Base-by-base conservation (phyloP, 805 yeast genomes). In the Candida yuanshanica region DNA sequence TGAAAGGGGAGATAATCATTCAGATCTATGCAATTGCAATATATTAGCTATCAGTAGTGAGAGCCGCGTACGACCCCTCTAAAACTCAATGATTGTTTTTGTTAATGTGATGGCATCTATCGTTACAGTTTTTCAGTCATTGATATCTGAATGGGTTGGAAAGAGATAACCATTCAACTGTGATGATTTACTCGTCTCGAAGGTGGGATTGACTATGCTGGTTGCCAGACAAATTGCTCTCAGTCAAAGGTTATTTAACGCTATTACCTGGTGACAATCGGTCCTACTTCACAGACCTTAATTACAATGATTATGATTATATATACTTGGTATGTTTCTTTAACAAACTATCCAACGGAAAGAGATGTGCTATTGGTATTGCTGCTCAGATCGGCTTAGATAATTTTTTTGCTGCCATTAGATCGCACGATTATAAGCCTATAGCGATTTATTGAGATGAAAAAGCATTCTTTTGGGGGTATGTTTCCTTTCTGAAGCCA, bases 51-150 rank as follows among this genome's bases (percentile, higher is more conserved):
- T 60, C 72, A 13, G 70, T 70, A 41, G 58, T 70, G 42, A 59
- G 55, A 27, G 45, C 41, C 2, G 49, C 70, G 38, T 69, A 66
- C 49, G 49, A 68, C 17, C 53, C 64, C 7, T 55, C 68, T 5
- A 52, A 47, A 18, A 66, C 74, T 0, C 74, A 70, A 50, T 70
- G 67, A 60, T 72, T 2, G 64, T 68, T 20, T 74, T 74, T 2
- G 56, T 67, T 3, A 69, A 69, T 47, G 49, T 62, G 14, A 59
- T 57, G 14, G 68, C 67, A 4, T 59, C 65, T 2, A 43, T 56
- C 8, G 46, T 48, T 21, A 50, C 64, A 6, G 47, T 64, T 7
- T 32, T 38, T 2, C 61, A 55, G 25, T 60, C 65, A 1, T 55
- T 47, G 20, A 31, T 53, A 4, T 51, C 62, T 6, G 65, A 60